phyloP scores from a whole-genome alignment of 768 basidiomycete genomes.

The Trametes villosa region DNA sequence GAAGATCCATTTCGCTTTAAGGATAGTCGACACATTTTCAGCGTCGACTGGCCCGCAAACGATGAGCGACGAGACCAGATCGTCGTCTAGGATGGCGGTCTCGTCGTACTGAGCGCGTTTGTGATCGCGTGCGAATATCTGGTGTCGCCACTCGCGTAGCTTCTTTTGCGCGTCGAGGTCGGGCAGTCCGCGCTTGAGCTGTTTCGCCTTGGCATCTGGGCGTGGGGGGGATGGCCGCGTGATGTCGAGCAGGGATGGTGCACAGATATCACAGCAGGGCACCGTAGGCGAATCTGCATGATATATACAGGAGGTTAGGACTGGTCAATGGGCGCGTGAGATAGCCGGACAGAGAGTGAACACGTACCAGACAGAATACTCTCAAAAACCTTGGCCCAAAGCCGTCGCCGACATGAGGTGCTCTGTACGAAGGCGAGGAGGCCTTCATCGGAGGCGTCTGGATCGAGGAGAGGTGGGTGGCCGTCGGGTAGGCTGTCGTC shows the following conservation, averaged over 20 bases:
- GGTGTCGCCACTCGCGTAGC: neutral
- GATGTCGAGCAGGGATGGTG: neutral
- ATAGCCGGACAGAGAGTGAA: no score
- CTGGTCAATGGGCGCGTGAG: neutral
- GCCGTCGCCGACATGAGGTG: neutral
- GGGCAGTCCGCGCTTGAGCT: neutral
- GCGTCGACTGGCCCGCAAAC: neutral
- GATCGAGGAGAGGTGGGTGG: neutral
- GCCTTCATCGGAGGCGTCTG: conserved; percentile 9
- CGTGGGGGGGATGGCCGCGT: neutral
- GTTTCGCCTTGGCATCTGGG: no score
- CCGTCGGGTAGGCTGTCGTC: neutral
- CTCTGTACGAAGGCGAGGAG: conserved; percentile 9
- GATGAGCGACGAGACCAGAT: neutral
- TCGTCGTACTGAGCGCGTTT: neutral
- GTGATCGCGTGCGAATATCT: neutral
- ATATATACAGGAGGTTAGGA: no score
- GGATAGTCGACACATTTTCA: neutral
- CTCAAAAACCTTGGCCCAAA: neutral
- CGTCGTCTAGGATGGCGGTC: neutral
- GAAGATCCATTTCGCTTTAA: neutral
- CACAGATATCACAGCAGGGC: neutral
- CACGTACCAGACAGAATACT: neutral
- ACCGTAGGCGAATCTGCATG: neutral
- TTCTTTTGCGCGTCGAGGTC: neutral